phyloP scores from a whole-genome alignment of 2,329 filamentous ascomycete genomes.

The Lasiodiplodia hormozganensis region DNA sequence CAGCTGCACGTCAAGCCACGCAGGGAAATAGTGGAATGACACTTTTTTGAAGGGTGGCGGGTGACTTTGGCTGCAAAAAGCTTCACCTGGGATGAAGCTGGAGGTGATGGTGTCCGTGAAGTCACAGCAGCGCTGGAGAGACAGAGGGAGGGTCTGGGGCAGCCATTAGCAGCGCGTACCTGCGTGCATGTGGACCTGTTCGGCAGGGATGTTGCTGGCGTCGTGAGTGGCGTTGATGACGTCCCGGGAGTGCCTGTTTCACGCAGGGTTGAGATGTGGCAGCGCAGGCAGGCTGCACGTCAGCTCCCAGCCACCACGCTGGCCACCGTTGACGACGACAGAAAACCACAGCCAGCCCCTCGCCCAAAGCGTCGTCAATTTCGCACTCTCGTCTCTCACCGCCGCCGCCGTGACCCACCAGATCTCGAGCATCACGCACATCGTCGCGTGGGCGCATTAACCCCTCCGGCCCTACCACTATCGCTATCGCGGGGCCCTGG shows the following conservation, averaged over 20 bases:
- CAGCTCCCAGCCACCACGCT: constrained; percentile 13
- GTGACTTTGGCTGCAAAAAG: neutral
- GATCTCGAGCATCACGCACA: constrained; percentile 22
- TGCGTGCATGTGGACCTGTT: neutral
- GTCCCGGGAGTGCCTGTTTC: constrained; percentile 2
- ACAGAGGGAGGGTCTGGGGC: neutral
- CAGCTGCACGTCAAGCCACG: neutral
- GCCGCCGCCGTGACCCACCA: constrained; percentile 21
- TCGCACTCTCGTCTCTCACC: neutral
- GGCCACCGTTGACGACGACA: neutral
- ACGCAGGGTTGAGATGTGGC: constrained; percentile 1
- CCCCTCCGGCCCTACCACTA: neutral
- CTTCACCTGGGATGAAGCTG: neutral
- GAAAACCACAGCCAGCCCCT: constrained; percentile 5
- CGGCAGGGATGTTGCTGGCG: constrained; percentile 9
- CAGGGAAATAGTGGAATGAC: neutral
- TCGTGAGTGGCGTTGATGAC: constrained; percentile 15
- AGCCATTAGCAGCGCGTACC: constrained; percentile 2
- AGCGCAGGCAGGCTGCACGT: neutral
- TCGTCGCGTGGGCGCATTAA: constrained; percentile 18
- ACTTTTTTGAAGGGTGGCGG: neutral
- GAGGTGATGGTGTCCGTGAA: neutral
- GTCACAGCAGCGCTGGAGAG: neutral
- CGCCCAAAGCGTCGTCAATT: neutral
- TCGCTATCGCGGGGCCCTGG: constrained; percentile 15